Evolutionary conservation across 352 stramenopile species (phyloP).

Genomic region (Peronospora destructor): DNA sequence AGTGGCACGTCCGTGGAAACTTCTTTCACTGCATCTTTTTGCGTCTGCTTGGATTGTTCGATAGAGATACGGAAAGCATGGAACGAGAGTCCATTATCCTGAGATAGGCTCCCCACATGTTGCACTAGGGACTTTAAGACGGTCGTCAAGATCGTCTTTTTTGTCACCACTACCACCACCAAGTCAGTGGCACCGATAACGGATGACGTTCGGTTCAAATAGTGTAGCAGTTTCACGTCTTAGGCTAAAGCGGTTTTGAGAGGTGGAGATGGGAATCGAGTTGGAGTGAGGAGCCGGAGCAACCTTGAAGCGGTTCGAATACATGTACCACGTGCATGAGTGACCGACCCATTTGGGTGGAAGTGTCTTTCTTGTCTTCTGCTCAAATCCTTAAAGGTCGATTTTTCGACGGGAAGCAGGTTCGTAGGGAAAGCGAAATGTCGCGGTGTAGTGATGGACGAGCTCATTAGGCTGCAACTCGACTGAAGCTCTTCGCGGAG

Average conservation of each 20-base stretch:
- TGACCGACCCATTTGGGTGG: not conserved
- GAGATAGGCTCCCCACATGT: constrained; percentile 7
- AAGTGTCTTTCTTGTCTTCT: too few species aligned
- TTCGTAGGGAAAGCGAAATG: constrained; percentile 18
- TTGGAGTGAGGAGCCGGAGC: constrained; percentile 16
- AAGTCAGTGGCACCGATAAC: constrained; percentile 4
- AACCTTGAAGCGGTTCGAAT: not conserved
- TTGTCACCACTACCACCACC: not conserved
- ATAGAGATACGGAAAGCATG: constrained; percentile 11
- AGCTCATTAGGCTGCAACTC: constrained; percentile 4
- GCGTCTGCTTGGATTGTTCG: not conserved
- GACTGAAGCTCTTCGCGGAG: constrained; percentile 8
- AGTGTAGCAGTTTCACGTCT: constrained; percentile 12
- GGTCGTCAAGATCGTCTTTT: not conserved
- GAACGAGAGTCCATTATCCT: constrained; percentile 12
- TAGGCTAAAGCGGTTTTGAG: not conserved
- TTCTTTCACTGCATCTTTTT: not conserved
- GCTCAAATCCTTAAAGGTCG: constrained; percentile 11
- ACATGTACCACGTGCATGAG: constrained; percentile 5
- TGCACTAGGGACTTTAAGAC: constrained; percentile 7
- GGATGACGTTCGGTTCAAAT: constrained; percentile 14
- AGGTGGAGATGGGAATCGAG: constrained; percentile 6
- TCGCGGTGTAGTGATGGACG: constrained; percentile 4
- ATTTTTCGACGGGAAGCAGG: constrained; percentile 16
- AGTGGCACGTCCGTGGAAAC: not conserved